Percentiles rank a stretch among this genome's conserved stretches.
Conservation (phyloP, 208 protist species). For the Crithidia bombi region DNA sequence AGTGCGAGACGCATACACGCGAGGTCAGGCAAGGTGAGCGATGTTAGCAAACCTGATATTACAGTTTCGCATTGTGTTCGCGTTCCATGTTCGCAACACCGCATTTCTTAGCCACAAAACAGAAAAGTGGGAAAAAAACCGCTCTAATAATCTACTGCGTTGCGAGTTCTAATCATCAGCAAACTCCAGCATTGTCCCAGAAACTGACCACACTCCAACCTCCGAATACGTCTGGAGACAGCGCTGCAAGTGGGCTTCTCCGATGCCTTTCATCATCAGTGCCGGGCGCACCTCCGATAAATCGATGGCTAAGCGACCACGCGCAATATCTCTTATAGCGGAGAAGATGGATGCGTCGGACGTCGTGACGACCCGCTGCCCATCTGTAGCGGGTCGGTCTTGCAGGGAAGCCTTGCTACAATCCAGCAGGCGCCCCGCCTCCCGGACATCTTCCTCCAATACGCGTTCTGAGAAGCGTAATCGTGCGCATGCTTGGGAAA, state of each 20-base stretch:
- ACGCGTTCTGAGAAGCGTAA: conserved; percentile 89
- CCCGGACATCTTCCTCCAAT: conserved; percentile 84
- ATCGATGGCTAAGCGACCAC: conserved; percentile 51
- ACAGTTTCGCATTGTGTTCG: no score
- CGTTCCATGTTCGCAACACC: no score
- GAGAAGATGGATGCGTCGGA: conserved; percentile 86
- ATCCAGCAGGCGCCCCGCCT: conserved; percentile 88
- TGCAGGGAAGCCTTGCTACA: conserved; percentile 88
- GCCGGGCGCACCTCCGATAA: conserved; percentile 73
- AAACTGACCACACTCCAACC: conserved; percentile 81
- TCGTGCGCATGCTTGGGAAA: conserved; percentile 93
- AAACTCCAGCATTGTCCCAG: conserved; percentile 77
- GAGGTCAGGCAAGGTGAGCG: no score
- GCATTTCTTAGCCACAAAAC: no score
- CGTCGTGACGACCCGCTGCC: conserved; percentile 59
- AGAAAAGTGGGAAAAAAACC: no score
- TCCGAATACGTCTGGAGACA: conserved; percentile 82
- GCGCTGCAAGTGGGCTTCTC: conserved; percentile 77
- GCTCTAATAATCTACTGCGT: no score
- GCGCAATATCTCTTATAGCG: conserved; percentile 80
- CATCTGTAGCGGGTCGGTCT: conserved; percentile 52
- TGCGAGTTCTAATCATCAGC: conserved; percentile 53
- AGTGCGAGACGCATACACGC: no score
- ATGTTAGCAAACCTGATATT: no score
- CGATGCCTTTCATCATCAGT: conserved; percentile 83